Base-by-base conservation (phyloP, 1,284 basidiomycete genomes). In the Thecaphora frezii region DNA sequence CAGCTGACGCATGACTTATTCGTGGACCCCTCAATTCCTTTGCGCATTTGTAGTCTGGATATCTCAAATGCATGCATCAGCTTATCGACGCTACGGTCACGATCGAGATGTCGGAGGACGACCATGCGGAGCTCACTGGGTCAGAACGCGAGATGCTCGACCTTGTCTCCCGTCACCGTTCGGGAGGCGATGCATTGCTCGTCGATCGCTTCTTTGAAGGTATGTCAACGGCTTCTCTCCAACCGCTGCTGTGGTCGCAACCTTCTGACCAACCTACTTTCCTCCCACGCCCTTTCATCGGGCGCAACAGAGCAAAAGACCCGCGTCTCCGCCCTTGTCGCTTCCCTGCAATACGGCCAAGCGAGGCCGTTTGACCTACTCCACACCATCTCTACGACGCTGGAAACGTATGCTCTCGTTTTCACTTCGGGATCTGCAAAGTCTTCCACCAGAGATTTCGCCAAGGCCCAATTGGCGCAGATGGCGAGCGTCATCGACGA, bases 401-500 rank as follows among this genome's bases (percentile, higher is more conserved):
- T 61, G 18, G 58, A 66, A 51, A 30, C 28, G 8, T 30, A 30
- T 14, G 7, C 28, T 7, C 28, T 8, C 28, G 8, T 30, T 14
- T 30, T 30, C 28, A n/a, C n/a, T n/a, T n/a, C n/a, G n/a, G n/a
- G n/a, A n/a, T n/a, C n/a, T n/a, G n/a, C n/a, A n/a, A n/a, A n/a
- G n/a, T n/a, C n/a, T n/a, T n/a, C n/a, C n/a, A n/a, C n/a, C n/a
- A 49, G 33, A 14, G n/a, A 58, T 14, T 49, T 48, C 0, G 44
- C 41, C 44, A 48, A 51, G 18, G 47, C 63, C 14, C 63, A 66
- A 24, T 45, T 66, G 4, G 54, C 54, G 5, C 58, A 66, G 25
- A 58, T 61, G 4, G 54, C 63, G 5, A 66, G 52, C 10, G 49
- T 66, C 1, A 44, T 58, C 46, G 50, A 58, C 25, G 58, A 66